Percentiles rank a stretch among this genome's conserved stretches.
phyloP scores from a whole-genome alignment of 495 filamentous ascomycete species.

The Cercophora samala region DNA sequence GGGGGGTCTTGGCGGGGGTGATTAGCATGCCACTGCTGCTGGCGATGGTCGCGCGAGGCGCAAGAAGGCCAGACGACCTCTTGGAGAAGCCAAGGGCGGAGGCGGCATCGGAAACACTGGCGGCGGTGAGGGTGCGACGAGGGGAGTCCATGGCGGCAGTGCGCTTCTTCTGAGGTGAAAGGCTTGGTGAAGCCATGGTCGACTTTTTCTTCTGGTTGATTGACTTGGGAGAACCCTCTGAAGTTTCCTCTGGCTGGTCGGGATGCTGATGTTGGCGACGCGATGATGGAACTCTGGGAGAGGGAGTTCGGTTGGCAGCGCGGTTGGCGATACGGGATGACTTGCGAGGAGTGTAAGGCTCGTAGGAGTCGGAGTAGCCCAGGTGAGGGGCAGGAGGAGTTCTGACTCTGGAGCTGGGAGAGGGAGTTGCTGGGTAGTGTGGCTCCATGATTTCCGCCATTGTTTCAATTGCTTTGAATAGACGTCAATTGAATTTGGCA shows the following conservation, averaged over 20 bases:
- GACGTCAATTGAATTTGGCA: slow-evolving; percentile 6
- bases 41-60: slow-evolving; percentile 6
- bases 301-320: slow-evolving; percentile 40
- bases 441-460: slow-evolving; percentile 20
- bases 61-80: not conserved
- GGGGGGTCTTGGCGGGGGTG: slow-evolving; percentile 87
- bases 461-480: slow-evolving; percentile 1
- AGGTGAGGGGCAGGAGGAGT: slow-evolving; percentile 72
- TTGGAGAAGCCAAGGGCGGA: slow-evolving; percentile 33
- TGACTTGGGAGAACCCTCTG: slow-evolving; percentile 32
- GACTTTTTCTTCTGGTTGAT: slow-evolving; percentile 16
- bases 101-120: slow-evolving; percentile 37
- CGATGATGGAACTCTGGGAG: slow-evolving; percentile 39
- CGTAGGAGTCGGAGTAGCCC: slow-evolving; percentile 66
- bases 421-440: slow-evolving; percentile 34
- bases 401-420: slow-evolving; percentile 60
- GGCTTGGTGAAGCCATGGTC: slow-evolving; percentile 41
- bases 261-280: slow-evolving; percentile 9
- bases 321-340: slow-evolving; percentile 51
- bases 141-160: slow-evolving; percentile 33
- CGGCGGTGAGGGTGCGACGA: slow-evolving; percentile 39
- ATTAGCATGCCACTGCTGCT: slow-evolving; percentile 60
- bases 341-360: slow-evolving; percentile 61
- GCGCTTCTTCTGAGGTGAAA: slow-evolving; percentile 54
- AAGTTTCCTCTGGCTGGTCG: slow-evolving; percentile 25